A percentile compares a stretch with the other conserved stretches of the same genome.
phyloP scores from a whole-genome alignment of 1,284 basidiomycete species.

The Chondrostereum purpureum region DNA sequence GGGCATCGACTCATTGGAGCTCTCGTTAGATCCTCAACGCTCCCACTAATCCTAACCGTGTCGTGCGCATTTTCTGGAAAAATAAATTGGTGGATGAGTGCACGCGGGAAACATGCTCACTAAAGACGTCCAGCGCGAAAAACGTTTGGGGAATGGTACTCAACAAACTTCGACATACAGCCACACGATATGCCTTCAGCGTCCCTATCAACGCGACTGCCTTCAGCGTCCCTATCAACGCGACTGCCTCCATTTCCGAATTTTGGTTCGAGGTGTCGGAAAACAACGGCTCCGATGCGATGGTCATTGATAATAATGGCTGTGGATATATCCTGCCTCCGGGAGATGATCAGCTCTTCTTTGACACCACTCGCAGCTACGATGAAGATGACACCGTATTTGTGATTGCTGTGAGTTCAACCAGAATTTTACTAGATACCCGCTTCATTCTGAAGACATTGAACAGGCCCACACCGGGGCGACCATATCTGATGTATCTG shows the following conservation, averaged over 20 bases:
- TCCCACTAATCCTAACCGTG: not conserved
- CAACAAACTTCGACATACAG: not conserved
- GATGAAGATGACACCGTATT: not conserved
- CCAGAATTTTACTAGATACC: not conserved
- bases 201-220: not conserved
- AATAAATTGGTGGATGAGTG: not conserved
- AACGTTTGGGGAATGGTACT: not conserved
- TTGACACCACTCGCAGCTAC: not conserved
- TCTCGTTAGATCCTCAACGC: not conserved
- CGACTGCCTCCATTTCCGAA: slow-evolving; percentile 1
- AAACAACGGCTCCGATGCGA: not conserved
- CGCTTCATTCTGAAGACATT: too few species aligned
- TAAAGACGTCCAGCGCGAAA: not conserved
- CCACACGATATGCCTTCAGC: not conserved
- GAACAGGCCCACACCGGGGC: not conserved
- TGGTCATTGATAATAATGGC: not conserved
- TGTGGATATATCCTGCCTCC: not conserved
- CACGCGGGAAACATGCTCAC: not conserved
- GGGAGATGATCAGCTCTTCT: not conserved
- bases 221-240: not conserved
- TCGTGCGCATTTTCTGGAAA: slow-evolving; percentile 2
- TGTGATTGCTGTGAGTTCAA: not conserved
- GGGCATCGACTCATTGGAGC: not conserved
- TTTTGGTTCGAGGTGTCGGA: slow-evolving; percentile 3
- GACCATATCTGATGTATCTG: not conserved